These are phyloP conservation scores for Solanum piurae DNA, from an alignment of 257 asterid genomes.

Conservation along the genomic window DNA sequence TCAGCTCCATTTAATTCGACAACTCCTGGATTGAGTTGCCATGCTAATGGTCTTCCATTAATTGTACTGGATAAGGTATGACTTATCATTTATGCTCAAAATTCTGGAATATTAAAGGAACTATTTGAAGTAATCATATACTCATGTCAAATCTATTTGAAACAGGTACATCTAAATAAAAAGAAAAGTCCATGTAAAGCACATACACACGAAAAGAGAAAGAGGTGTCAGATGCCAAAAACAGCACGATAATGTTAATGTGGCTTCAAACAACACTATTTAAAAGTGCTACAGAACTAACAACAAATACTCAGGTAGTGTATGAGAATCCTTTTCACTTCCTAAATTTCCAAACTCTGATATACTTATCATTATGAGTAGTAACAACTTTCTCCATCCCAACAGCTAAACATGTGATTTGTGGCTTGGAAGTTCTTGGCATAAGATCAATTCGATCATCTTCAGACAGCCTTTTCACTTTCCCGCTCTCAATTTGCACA, in stretches of 20 bases:
- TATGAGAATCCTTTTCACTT: background rate
- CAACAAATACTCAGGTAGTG: background rate
- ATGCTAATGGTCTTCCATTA: too few relatives aligned
- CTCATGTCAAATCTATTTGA: background rate
- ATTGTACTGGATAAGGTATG: background rate
- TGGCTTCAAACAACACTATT: background rate
- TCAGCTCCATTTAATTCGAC: too few relatives aligned
- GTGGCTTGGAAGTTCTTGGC: slow-evolving; percentile 45
- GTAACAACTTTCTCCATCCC: slow-evolving; percentile 94
- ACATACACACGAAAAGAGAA: background rate
- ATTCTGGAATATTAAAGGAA: background rate
- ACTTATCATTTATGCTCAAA: background rate
- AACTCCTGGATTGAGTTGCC: too few relatives aligned
- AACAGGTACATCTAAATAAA: background rate
- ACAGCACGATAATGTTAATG: background rate
- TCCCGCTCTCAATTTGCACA: slow-evolving; percentile 25
- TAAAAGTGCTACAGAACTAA: background rate
- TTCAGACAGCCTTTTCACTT: slow-evolving; percentile 36
- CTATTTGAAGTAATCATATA: background rate
- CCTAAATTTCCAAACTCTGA: slow-evolving; percentile 60
- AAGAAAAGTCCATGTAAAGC: background rate
- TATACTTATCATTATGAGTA: slow-evolving; percentile 36
- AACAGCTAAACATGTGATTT: slow-evolving; percentile 67
- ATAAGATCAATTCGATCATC: slow-evolving; percentile 56
- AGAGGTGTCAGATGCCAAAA: background rate